Evolutionary conservation across 2,329 filamentous ascomycete species (phyloP), one percentile per base, ranked within the genome.

Genomic region (Pyricularia grisea): DNA sequence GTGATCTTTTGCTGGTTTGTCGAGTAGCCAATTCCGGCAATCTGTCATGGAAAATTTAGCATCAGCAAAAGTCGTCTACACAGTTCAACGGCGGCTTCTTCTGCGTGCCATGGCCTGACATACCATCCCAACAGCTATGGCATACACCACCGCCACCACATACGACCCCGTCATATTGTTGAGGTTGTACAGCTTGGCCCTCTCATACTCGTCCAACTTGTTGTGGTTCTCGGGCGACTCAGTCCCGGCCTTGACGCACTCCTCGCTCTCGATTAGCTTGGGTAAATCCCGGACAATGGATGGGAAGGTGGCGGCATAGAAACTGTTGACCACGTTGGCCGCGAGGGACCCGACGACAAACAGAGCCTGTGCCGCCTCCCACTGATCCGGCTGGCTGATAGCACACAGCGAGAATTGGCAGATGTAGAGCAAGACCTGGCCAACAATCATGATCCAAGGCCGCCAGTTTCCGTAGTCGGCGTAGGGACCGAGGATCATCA

Each of bases 401-500:
- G 69, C 72, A 61, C 72, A 73, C 68, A 73, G 70, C 55, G 70
- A 69, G 50, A 73, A 73, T 58, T 73, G 72, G 67, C 67, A 70
- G 14, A 73, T 31, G 42, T 27, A 63, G 12, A 66, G n/a, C n/a
- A 64, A 67, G 42, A 60, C 72, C 70, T 70, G 68, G 11, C 66
- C 66, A 5, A 67, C 67, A 14, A 74, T 73, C 70, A 74, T 72
- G 69, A 74, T 74, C 69, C 70, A 72, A 12, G 72, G 73, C 0
- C 72, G 71, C 72, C 73, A 73, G 65, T 71, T 72, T 55, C 73
- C 73, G 33, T 72, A 74, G 69, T 74, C 72, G 68, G 72, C 73
- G 61, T 73, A 73, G 7, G 71, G 71, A n/a, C 73, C 73, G 11
- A 73, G 27, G 28, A 71, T 67, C 42, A 74, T 64, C 20, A 74